Base-by-base conservation (phyloP, 2,329 filamentous ascomycete species). In the Cladosporium sp. region DNA sequence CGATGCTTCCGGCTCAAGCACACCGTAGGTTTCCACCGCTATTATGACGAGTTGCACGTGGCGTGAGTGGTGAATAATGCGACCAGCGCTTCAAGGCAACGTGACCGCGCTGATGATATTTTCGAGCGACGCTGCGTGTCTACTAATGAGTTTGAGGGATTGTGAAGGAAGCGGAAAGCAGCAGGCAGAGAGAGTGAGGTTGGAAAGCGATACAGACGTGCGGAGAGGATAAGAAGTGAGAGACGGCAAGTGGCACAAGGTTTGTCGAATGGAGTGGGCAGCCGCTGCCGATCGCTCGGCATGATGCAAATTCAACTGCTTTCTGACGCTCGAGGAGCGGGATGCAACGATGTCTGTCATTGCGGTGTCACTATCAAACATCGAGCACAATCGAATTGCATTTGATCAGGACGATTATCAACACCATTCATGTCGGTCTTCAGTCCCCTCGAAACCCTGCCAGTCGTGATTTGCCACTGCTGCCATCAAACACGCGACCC, bases 1-100 rank as follows among this genome's bases (percentile, higher is more conserved):
- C 69, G 69, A 65, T 60, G 63, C 57, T 61, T 32, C 48, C 58
- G 30, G 34, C 62, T 46, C 62, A 64, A 64, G 62, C 62, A 64
- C 39, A 51, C 62, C 62, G 62, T 64, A 64, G 26, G 23, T 16
- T 53, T 36, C 59, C 59, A 36, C 54, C 56, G 25, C 34, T 43
- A 18, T 56, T 23, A 23, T 51, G 28, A 43, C 59, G 32, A 39
- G 25, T 14, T 30, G 23, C 32, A 36, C 28, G 58, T 43, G 34
- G 60, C 25, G 34, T 32, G 13, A n/a, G 18, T 16, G n/a, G 3
- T 39, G 16, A 54, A 23, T 1, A n/a, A 46, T 54, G 60, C 48
- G 49, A n/a, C 43, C 46, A 61, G 58, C 58, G 58, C 46, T 51
- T 23, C 6, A 2, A 28, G 13, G 34, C 7, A 14, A 34, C n/a